Conservation (phyloP, 2,329 filamentous ascomycete species). For the Colletotrichum eremochloae region DNA sequence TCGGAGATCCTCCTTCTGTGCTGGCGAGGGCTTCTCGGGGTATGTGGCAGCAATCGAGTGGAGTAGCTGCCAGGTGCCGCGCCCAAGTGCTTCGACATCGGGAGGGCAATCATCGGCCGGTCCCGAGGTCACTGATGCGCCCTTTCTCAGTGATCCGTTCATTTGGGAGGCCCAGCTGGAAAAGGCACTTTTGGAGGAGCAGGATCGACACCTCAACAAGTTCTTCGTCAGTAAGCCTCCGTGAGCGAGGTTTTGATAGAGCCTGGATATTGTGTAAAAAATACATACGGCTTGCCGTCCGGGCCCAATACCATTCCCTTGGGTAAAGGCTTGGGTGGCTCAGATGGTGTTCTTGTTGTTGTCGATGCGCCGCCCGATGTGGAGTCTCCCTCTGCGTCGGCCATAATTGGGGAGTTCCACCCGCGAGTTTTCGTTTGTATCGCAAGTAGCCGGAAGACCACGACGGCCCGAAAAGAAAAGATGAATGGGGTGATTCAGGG, state of each 20-base stretch:
- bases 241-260: not conserved
- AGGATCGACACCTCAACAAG: constrained; percentile 74
- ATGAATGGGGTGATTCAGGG: not conserved
- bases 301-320: constrained; percentile 82
- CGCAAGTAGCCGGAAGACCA: constrained; percentile 53
- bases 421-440: constrained; percentile 68
- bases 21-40: constrained; percentile 74
- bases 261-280: too few species aligned
- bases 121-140: constrained; percentile 50
- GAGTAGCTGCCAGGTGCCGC: constrained; percentile 91
- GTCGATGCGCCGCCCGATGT: not conserved
- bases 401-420: constrained; percentile 8
- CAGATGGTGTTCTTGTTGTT: constrained; percentile 42
- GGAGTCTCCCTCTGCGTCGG: constrained; percentile 21
- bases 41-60: constrained; percentile 93
- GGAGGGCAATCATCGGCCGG: constrained; percentile 81
- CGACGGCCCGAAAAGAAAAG: not conserved
- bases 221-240: constrained; percentile 13
- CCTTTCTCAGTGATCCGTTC: constrained; percentile 56
- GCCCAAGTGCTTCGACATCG: constrained; percentile 88
- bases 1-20: constrained; percentile 81
- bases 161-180: constrained; percentile 70
- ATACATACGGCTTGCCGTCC: constrained; percentile 85
- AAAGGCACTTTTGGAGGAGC: constrained; percentile 69
- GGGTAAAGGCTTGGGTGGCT: constrained; percentile 68